Base-by-base conservation (phyloP, 768 basidiomycete genomes). In the Wakefieldia striispora region DNA sequence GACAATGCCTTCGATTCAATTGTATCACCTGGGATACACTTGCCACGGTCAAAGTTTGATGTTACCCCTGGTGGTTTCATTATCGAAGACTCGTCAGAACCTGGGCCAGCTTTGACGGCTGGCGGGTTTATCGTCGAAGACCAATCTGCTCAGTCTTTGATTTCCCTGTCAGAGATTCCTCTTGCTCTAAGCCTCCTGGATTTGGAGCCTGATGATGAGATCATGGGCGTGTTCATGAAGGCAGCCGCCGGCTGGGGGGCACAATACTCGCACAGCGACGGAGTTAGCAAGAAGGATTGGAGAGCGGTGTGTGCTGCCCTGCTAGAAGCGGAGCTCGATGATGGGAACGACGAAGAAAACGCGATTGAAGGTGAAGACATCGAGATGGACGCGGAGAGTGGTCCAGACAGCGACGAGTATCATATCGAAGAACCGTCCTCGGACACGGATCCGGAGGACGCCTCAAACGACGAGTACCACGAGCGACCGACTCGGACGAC, bases 261-360 rank as follows among this genome's bases (percentile, higher is more conserved):
- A 12, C 68, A 67, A 10, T 52, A 61, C 29, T 48, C 50, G 6
- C 60, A 57, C 27, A 70, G 64, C 13, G 65, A 66, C 24, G 63
- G 69, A 38, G 78, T 93, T 21, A 79, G 75, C 55, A 71, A 75
- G 42, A 81, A 82, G 24, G 90, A 91, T 61, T 93, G 87, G 86
- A 78, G 86, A 33, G 77, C 87, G 12, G 86, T 93, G 4, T 92
- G 90, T 62, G 82, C 84, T 10, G 85, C 85, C 4, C 70, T 93
- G 12, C 72, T 92, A 4, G 84, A 82, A 50, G 70, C 68, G 39
- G 67, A 62, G 19, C 57, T 64, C 14, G 17, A 3, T 3, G 68
- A 65, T 19, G 68, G 64, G 34, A 63, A 58, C 31, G 53, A 42
- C 23, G 57, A 47, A 40, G 56, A 52, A 43, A 26, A 44, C 20